Percentiles rank a stretch among this genome's conserved stretches.
Conservation (phyloP, 257 asterid species). For the Mitragyna speciosa region DNA sequence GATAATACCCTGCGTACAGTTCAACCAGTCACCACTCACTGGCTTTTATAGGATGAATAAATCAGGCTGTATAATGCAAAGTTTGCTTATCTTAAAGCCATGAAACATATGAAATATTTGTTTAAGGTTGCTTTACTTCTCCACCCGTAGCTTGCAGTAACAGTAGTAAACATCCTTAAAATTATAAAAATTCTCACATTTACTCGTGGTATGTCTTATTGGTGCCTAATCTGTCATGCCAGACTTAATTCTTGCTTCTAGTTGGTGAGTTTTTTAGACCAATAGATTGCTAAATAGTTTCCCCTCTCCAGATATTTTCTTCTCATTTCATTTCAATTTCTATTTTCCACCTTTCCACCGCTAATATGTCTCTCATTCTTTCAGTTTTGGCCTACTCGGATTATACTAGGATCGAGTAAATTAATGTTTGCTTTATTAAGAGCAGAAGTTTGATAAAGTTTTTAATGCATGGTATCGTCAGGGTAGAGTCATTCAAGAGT, state of each 20-base stretch:
- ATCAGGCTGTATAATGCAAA: no score
- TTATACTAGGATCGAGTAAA: not conserved
- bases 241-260: not conserved
- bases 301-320: no score
- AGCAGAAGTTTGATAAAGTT: not conserved
- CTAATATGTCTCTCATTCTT: not conserved
- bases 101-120: not conserved
- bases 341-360: not conserved
- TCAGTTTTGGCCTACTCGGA: not conserved
- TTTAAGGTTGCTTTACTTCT: no score
- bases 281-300: not conserved
- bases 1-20: constrained; percentile 49
- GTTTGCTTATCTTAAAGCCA: not conserved
- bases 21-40: not conserved
- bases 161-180: no score
- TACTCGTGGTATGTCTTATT: not conserved
- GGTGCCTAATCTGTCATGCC: not conserved
- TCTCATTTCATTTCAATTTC: not conserved
- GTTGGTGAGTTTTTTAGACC: not conserved
- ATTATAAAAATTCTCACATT: no score
- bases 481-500: not conserved
- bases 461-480: no score
- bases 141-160: no score
- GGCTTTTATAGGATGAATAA: no score
- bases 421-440: no score